Percentiles rank a stretch among this genome's conserved stretches.
Evolutionary conservation across 306 rosid species (phyloP).

Genomic region (Dalbergia cochinchinensis): DNA sequence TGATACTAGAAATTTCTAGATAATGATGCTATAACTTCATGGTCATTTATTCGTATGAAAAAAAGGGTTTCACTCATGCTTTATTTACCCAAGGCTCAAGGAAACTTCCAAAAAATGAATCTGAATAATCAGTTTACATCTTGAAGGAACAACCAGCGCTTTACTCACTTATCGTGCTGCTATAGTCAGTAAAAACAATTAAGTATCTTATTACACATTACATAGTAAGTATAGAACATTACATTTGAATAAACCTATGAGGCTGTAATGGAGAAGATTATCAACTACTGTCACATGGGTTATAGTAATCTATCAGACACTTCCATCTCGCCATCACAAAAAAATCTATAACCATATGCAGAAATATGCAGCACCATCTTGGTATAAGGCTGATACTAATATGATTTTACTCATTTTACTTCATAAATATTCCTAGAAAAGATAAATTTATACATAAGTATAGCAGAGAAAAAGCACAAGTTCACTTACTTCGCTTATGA

Average conservation of each 20-base stretch:
- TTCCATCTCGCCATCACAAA: constrained; percentile 19
- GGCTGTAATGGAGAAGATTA: constrained; percentile 9
- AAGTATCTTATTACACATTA: background rate
- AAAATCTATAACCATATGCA: constrained; percentile 23
- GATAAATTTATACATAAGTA: constrained; percentile 5
- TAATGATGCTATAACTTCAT: too few relatives aligned
- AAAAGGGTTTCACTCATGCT: background rate
- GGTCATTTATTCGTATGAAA: background rate
- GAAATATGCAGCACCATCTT: constrained; percentile 23
- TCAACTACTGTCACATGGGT: constrained; percentile 9
- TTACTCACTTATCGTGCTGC: background rate
- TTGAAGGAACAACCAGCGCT: constrained; percentile 8
- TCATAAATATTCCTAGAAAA: background rate
- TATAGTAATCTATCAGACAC: constrained; percentile 2
- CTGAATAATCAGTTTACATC: background rate
- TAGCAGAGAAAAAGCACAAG: constrained; percentile 1
- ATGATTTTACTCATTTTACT: constrained; percentile 1
- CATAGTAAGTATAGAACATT: constrained; percentile 14
- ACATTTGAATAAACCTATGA: constrained; percentile 15
- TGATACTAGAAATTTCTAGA: background rate
- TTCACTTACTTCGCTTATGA: constrained; percentile 78
- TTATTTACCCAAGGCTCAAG: constrained; percentile 14
- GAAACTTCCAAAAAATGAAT: constrained; percentile 28
- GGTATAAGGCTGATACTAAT: background rate
- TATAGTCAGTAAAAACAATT: constrained; percentile 8